Base-by-base conservation (phyloP, 371 early-diverging fungal species). In the Fennellomyces sp. region DNA sequence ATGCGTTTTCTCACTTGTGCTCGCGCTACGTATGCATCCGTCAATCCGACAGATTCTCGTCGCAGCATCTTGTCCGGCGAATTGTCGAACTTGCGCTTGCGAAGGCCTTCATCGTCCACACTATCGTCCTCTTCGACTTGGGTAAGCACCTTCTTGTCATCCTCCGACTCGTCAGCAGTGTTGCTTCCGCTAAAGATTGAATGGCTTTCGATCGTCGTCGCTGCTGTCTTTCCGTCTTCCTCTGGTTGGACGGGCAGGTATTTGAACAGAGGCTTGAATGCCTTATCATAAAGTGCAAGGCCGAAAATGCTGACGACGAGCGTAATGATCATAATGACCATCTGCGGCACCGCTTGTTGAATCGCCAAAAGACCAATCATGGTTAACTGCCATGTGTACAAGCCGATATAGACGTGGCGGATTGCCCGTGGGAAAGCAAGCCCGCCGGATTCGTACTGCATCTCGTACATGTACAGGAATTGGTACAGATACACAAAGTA, bases 401-500 rank as follows among this genome's bases (percentile, higher is more conserved):
- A 63, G 33, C 91, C 91, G 8, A 83, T 75, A 59, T 82, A 88
- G 17, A 87, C 73, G 58, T 93, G 91, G 55, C 81, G 77, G 47
- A 91, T 78, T 8, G 88, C 81, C 29, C 80, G 61, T 2, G 90
- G 88, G 69, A 88, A 91, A 30, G 85, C 83, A 38, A 87, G 76
- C 3, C 93, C 93, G 6, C 88, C 91, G 0, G 88, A 80, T 49
- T 84, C 81, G 58, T 81, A 81, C 19, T 72, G 66, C 23, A 71
- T 51, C 58, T 88, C 84, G 66, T 88, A 91, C 4, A 93, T 86
- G 52, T 91, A 91, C 64, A 90, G 64, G 78, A 93, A 90, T 56
- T 91, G 89, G 68, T 94, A 91, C 21, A 83, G 71, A 68, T 93
- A 94, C 15, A 92, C 91, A 56, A 91, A 72, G 65, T 88, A 88